Evolutionary conservation across 2,329 filamentous ascomycete species (phyloP), one percentile per base, ranked within the genome.

Genomic region (Simplicillium aogashimaense): DNA sequence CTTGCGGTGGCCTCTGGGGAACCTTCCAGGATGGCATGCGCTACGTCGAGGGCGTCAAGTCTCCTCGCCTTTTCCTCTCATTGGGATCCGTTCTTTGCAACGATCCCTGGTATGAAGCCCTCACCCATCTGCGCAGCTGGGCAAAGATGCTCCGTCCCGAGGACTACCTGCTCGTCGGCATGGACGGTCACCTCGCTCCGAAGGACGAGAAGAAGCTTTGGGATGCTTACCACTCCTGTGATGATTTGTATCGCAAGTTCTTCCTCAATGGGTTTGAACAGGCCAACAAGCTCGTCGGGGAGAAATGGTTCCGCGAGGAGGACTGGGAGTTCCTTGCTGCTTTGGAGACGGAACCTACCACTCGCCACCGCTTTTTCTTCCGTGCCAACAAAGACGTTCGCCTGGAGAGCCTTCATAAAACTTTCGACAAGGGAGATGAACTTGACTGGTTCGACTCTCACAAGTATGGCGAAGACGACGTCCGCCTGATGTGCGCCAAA

Each of bases 401-500:
- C 5, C 47, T 62, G 13, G 39, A 43, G 8, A 50, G 43, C 13
- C 44, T 54, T 20, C 47, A 43, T 3, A 49, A 50, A 13, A 43
- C 44, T 10, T 57, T 65, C 31, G 39, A 45, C 32, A 38, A 50
- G 15, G 61, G 57, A 12, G 52, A 61, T 34, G 59, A 64, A 42
- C 50, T 65, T 13, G 63, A 66, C 44, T 66, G 63, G 63, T 66
- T 66, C 43, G 63, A 66, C 46, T 62, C 63, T 28, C 63, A 66
- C 49, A 66, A 65, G 47, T 64, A 65, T 36, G 50, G 53, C 36
- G 57, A 62, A 45, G 43, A 51, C 3, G 53, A 52, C 25, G 62
- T 66, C 11, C 52, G 52, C 17, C 50, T 57, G 42, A 66, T 66
- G 63, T 64, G 61, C 43, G 51, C 49, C 43, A 57, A 61, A 50